Percentiles rank a stretch among this genome's conserved stretches.
Conservation (phyloP, 805 yeast genomes). For the Pichia californica region DNA sequence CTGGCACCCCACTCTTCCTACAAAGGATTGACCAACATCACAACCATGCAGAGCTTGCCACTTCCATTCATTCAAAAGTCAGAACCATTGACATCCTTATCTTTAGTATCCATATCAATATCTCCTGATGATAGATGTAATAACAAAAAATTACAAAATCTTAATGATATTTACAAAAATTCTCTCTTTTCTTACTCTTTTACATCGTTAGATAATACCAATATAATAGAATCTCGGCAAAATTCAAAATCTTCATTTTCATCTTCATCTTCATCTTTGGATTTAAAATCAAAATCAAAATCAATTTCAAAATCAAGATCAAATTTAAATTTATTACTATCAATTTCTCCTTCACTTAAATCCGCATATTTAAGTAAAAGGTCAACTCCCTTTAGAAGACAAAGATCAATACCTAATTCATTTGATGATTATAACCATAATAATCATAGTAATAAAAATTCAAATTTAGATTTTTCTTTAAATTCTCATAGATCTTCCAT, state of each 20-base stretch:
- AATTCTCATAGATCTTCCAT: background rate
- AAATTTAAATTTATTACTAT: background rate
- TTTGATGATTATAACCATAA: background rate
- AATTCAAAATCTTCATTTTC: background rate
- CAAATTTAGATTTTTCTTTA: no score
- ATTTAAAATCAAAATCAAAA: background rate
- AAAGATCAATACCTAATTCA: background rate
- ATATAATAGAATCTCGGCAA: background rate
- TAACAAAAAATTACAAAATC: background rate
- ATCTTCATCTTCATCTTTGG: background rate
- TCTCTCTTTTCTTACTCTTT: background rate
- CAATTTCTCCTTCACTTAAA: conserved; percentile 7
- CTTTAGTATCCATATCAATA: conserved; percentile 2
- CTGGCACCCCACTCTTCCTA: no score
- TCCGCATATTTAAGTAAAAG: conserved; percentile 6
- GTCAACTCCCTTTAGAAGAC: conserved; percentile 4
- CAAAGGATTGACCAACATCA: no score
- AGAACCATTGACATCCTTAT: background rate
- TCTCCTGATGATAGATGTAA: background rate
- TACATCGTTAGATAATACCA: background rate
- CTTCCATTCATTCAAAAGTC: background rate
- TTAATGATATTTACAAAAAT: background rate
- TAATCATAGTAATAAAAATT: no score
- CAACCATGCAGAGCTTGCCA: background rate
- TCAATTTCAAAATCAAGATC: background rate